Evolutionary conservation across 202 grass and related monocot species (phyloP), one percentile per base, ranked within the genome.

Genomic region (Setaria italica): DNA sequence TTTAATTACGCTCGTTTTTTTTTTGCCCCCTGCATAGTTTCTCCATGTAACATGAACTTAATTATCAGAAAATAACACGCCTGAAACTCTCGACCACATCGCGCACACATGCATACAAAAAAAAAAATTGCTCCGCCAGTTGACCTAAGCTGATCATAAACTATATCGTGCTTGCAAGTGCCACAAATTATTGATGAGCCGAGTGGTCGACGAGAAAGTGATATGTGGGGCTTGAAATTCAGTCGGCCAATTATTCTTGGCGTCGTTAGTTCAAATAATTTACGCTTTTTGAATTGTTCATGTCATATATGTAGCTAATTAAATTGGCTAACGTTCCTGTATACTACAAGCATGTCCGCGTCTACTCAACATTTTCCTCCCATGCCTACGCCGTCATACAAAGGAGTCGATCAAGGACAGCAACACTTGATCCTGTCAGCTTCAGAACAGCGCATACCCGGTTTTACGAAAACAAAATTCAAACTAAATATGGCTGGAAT

Each of bases 121-220:
- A 79, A n/a, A n/a, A 49, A 3, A 17, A n/a, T n/a, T 69, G 5
- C 57, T 15, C 19, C 46, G 30, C 39, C 46, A 66, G 75, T 80
- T 84, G 75, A 88, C 81, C 68, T 6, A 76, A 78, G 50, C 13
- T 59, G 39, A 74, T 79, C 39, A 74, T 88, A 74, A 74, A 79
- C 81, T 67, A 88, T 39, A 73, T 43, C 60, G 76, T 47, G 68
- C 77, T 74, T 75, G 60, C 77, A 74, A 57, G 20, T 75, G 60
- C 47, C 77, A 60, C 76, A 16, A 76, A 76, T 69, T 76, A 85
- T 76, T 75, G 70, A 80, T 69, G 14, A 68, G 7, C 69, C 75
- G 42, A 84, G 58, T 67, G 37, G 29, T 29, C 7, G 35, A 57
- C 42, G 12, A 49, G 87, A 89, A 74, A 80, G 76, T 53, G 82